phyloP scores from a whole-genome alignment of 2,329 filamentous ascomycete species.

The Domatiomyces globalis region DNA sequence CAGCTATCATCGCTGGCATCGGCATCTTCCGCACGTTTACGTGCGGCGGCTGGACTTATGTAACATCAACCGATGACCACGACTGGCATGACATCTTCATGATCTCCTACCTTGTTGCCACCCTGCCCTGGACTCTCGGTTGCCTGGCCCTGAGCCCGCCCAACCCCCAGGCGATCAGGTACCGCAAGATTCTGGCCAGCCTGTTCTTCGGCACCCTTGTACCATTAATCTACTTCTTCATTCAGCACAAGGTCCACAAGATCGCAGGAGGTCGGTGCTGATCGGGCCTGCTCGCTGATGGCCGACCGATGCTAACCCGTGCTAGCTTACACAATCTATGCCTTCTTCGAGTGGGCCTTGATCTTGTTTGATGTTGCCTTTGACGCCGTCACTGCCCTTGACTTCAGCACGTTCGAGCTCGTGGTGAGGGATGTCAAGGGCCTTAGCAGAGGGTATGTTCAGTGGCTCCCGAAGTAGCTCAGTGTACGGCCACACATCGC shows the following conservation, averaged over 20 bases:
- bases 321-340: constrained; percentile 87
- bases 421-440: constrained; percentile 80
- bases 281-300: neutral
- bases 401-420: constrained; percentile 81
- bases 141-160: constrained; percentile 77
- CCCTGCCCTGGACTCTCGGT: constrained; percentile 86
- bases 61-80: constrained; percentile 96
- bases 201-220: constrained; percentile 84
- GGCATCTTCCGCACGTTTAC: constrained; percentile 81
- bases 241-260: constrained; percentile 94
- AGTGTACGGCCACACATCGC: constrained; percentile 36
- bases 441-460: constrained; percentile 93
- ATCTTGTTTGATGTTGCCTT: constrained; percentile 93
- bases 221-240: constrained; percentile 89
- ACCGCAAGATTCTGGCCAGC: constrained; percentile 69
- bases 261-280: constrained; percentile 66
- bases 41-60: constrained; percentile 95
- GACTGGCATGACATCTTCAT: constrained; percentile 99
- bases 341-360: constrained; percentile 94
- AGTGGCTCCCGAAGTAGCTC: constrained; percentile 81
- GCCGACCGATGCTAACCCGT: constrained; percentile 3
- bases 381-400: constrained; percentile 82
- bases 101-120: constrained; percentile 93
- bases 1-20: constrained; percentile 65
- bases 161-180: constrained; percentile 69